These are phyloP conservation scores for Calonectria multiphialidica DNA, from an alignment of 2,329 filamentous ascomycete species.

Conservation along the genomic window DNA sequence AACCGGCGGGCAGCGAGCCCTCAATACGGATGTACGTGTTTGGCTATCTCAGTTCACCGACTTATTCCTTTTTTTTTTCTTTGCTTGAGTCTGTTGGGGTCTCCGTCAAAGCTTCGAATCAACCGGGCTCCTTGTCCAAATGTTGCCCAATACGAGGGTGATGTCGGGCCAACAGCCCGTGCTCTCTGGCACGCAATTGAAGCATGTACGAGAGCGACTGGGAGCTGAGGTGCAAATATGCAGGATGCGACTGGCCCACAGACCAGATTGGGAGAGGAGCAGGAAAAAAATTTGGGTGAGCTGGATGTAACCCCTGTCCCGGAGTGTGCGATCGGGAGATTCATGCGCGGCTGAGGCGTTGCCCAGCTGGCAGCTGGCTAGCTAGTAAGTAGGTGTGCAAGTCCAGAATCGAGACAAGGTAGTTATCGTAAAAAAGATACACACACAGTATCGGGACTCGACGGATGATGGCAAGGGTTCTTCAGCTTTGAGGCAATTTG, in stretches of 20 bases:
- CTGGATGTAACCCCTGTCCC: neutral
- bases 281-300: neutral
- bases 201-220: neutral
- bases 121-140: neutral
- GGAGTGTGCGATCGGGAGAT: slow-evolving; percentile 8
- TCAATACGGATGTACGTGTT: slow-evolving; percentile 13
- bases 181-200: neutral
- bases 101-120: neutral
- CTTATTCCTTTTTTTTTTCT: neutral
- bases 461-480: neutral
- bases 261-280: neutral
- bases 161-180: neutral
- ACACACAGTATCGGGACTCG: neutral
- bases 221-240: neutral
- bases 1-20: slow-evolving; percentile 14
- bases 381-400: neutral
- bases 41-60: slow-evolving; percentile 18
- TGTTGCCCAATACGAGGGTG: neutral
- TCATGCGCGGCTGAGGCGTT: slow-evolving; percentile 18
- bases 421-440: neutral
- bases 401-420: neutral
- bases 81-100: neutral
- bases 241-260: slow-evolving; percentile 7
- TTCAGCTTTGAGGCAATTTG: slow-evolving; percentile 27
- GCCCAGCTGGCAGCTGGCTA: neutral